Evolutionary conservation across 192 early-diverging fungal genomes (phyloP), one percentile per base, ranked within the genome.

Genomic region (Martensiomyces pterosporus): DNA sequence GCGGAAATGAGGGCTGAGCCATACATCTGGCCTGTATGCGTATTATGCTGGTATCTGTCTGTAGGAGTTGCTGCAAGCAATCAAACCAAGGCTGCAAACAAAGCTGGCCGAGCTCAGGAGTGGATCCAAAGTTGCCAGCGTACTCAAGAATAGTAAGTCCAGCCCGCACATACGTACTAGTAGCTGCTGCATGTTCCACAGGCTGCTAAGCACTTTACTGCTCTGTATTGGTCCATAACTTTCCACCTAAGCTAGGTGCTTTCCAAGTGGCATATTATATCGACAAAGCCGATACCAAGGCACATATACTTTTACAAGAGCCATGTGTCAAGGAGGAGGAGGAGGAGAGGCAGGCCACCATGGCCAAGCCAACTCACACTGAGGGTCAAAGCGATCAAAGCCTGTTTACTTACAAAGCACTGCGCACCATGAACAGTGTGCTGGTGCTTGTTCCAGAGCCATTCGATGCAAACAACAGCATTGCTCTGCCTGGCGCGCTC

Each of bases 401-500:
- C 18, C 49, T 66, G 24, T 74, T 74, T n/a, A 34, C 46, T 2
- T 74, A 74, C 47, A 49, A 37, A 2, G 49, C 47, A 22, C 44
- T 66, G 12, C 49, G 55, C 8, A 14, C 49, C 9, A 35, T 58
- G 17, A 43, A 17, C 15, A 32, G 29, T 16, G 58, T 54, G n/a
- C 40, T 74, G 32, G 38, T 74, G 5, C 26, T 74, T 5, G 63
- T 74, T 26, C 58, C 63, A 5, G 70, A 66, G 47, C 70, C 70
- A 12, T 74, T 62, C 32, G 63, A 74, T 19, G 58, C 58, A 9
- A 74, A 74, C 58, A 74, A 62, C 47, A 18, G 38, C 1, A 41
- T 74, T 37, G 37, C 15, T 7, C 37, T 66, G 8, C 70, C 70
- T 13, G 34, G 35, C 9, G 9, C 42, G 0, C 40, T 71, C 8